These are phyloP conservation scores for Fragaria vesca DNA, from an alignment of 306 rosid genomes.

Conservation along the genomic window DNA sequence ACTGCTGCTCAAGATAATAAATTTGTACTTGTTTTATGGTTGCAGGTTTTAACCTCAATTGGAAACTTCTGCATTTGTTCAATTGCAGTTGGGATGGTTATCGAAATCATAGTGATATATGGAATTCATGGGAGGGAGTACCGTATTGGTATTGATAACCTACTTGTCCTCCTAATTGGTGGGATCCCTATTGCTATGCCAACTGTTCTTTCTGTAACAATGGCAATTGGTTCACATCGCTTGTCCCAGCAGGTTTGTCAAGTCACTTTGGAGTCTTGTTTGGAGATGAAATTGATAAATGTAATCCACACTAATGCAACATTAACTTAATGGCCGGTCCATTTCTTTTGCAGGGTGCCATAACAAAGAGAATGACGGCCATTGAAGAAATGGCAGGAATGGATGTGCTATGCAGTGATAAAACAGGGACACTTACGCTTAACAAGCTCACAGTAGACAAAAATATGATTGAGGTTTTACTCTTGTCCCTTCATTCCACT, in stretches of 20 bases:
- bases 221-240: constrained; percentile 73
- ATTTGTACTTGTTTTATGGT: neutral
- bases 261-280: constrained; percentile 2
- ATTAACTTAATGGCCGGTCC: neutral
- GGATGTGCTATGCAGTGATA: constrained; percentile 76
- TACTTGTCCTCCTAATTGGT: constrained; percentile 72
- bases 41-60: constrained; percentile 69
- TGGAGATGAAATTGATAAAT: neutral
- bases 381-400: constrained; percentile 87
- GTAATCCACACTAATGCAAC: neutral
- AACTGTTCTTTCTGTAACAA: constrained; percentile 82
- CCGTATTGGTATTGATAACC: constrained; percentile 56
- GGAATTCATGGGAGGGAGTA: constrained; percentile 30
- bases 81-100: constrained; percentile 61
- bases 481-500: constrained; percentile 14
- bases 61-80: constrained; percentile 78
- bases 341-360: constrained; percentile 59
- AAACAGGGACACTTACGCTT: constrained; percentile 75
- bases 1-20: neutral
- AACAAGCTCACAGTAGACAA: constrained; percentile 81
- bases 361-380: constrained; percentile 84
- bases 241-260: constrained; percentile 57
- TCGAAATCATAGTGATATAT: constrained; percentile 61
- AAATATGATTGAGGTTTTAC: constrained; percentile 54
- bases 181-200: constrained; percentile 92